These are phyloP conservation scores for Kondoa subrosea DNA, from an alignment of 768 basidiomycete species.

Conservation along the genomic window DNA sequence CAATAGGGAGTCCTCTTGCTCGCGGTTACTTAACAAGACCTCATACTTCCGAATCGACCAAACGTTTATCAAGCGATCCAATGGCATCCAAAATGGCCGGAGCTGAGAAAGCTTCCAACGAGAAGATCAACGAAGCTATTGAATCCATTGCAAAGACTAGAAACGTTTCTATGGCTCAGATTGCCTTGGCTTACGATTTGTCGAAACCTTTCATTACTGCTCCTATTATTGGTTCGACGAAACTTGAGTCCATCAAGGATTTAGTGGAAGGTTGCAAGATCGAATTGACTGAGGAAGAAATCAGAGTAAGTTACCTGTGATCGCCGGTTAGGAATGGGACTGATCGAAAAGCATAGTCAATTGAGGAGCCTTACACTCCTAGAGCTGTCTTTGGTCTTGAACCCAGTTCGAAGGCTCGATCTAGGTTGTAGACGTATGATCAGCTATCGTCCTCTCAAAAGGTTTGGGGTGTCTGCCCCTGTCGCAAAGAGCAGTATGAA, in stretches of 20 bases:
- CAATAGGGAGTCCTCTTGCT: slow-evolving; percentile 1
- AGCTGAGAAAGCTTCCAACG: slow-evolving; percentile 5
- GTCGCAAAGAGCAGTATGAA: too few relatives aligned
- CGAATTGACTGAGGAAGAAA: slow-evolving; percentile 43
- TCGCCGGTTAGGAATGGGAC: neutral
- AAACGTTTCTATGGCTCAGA: slow-evolving; percentile 18
- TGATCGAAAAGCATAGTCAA: slow-evolving; percentile 27
- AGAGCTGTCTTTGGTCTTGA: slow-evolving; percentile 5
- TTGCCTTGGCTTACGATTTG: slow-evolving; percentile 31
- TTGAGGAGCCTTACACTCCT: slow-evolving; percentile 44
- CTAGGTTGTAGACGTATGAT: too few relatives aligned
- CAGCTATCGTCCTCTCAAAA: too few relatives aligned
- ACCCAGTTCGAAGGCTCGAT: neutral
- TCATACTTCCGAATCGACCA: slow-evolving; percentile 1
- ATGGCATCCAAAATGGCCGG: neutral
- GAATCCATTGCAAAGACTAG: slow-evolving; percentile 12
- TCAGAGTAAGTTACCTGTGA: slow-evolving; percentile 30
- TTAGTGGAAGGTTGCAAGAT: slow-evolving; percentile 34
- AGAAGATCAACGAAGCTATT: slow-evolving; percentile 15
- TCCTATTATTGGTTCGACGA: slow-evolving; percentile 23
- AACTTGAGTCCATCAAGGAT: slow-evolving; percentile 21
- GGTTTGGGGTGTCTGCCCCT: too few relatives aligned
- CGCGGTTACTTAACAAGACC: slow-evolving; percentile 15
- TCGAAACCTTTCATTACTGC: slow-evolving; percentile 22
- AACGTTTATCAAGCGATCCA: slow-evolving; percentile 5